Evolutionary conservation across 2,329 filamentous ascomycete species (phyloP).

Genomic region (Nannizzia gypsea): DNA sequence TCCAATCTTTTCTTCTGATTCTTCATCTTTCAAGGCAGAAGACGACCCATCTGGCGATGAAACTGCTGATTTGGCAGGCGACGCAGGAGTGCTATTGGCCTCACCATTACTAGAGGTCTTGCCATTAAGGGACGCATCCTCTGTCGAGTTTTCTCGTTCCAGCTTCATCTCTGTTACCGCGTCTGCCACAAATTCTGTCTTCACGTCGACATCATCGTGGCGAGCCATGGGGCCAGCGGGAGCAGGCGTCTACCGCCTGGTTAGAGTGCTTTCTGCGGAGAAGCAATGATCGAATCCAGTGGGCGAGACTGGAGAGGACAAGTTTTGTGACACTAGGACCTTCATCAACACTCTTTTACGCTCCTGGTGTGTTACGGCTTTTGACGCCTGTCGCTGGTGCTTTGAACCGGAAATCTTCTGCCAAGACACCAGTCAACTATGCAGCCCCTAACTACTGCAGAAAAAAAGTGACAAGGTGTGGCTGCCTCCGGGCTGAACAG

Average conservation of each 20-base stretch:
- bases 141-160: conserved; percentile 19
- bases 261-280: neutral
- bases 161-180: conserved; percentile 29
- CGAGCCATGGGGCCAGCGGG: conserved; percentile 28
- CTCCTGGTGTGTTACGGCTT: neutral
- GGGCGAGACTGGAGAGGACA: neutral
- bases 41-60: conserved; percentile 5
- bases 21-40: conserved; percentile 25
- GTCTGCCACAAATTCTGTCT: conserved; percentile 25
- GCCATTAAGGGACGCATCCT: conserved; percentile 20
- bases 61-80: neutral
- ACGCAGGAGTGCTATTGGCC: conserved; percentile 11
- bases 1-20: conserved; percentile 44
- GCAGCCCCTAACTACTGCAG: neutral
- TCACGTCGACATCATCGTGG: conserved; percentile 31
- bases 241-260: neutral
- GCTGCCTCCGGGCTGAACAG: neutral
- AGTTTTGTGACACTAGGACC: neutral
- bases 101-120: conserved; percentile 5
- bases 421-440: neutral
- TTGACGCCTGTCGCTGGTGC: neutral
- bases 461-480: neutral
- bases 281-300: conserved; percentile 1
- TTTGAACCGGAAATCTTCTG: neutral
- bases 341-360: conserved; percentile 2